A percentile compares a stretch with the other conserved stretches of the same genome.
These are phyloP conservation scores for Ormosia emarginata DNA, from an alignment of 306 rosid genomes.

Conservation along the genomic window DNA sequence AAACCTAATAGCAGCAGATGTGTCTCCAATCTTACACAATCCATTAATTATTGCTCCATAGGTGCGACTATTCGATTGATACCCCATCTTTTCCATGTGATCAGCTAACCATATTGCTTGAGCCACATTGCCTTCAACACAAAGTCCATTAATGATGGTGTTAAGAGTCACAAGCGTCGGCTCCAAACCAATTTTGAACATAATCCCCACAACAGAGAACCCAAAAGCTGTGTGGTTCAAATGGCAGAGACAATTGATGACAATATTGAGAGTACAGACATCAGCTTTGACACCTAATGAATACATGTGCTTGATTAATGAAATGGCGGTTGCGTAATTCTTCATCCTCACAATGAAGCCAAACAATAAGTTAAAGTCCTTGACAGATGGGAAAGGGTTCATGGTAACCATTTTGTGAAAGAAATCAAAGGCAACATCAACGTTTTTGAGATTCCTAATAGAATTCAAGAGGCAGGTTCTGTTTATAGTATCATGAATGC, in stretches of 20 bases:
- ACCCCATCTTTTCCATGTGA: slow-evolving; percentile 14
- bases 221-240: background rate
- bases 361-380: slow-evolving; percentile 26
- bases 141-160: slow-evolving; percentile 32
- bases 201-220: slow-evolving; percentile 23
- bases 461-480: background rate
- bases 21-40: slow-evolving; percentile 22
- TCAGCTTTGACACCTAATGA: background rate
- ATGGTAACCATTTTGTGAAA: slow-evolving; percentile 27
- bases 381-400: slow-evolving; percentile 16
- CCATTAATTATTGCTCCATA: slow-evolving; percentile 28
- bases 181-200: slow-evolving; percentile 14
- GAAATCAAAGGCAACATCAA: slow-evolving; percentile 12
- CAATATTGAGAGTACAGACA: slow-evolving; percentile 22
- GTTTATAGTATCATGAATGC: background rate
- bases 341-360: slow-evolving; percentile 23
- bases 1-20: slow-evolving; percentile 1
- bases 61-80: background rate
- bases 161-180: background rate
- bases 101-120: background rate
- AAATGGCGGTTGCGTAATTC: slow-evolving; percentile 10
- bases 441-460: slow-evolving; percentile 1
- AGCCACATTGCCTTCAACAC: background rate
- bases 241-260: slow-evolving; percentile 27
- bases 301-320: slow-evolving; percentile 2